phyloP scores from a whole-genome alignment of 2,329 filamentous ascomycete genomes.

The Fusarium temperatum region DNA sequence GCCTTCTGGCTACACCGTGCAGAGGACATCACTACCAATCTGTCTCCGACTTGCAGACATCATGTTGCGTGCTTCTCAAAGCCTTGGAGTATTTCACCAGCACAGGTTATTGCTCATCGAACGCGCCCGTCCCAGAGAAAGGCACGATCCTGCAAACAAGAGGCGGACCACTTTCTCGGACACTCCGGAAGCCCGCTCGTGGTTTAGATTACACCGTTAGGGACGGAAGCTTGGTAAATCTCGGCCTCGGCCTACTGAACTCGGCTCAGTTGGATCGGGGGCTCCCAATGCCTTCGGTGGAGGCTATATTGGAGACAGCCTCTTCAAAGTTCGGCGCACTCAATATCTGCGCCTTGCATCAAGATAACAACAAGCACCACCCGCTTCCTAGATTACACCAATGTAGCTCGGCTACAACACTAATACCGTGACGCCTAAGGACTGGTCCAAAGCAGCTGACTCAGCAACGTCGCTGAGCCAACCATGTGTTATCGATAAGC shows the following conservation, averaged over 20 bases:
- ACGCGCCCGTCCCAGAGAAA: not conserved
- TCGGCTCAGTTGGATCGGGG: not conserved
- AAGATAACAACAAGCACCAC: not conserved
- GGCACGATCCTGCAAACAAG: not conserved
- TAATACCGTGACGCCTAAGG: no score
- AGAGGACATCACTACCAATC: not conserved
- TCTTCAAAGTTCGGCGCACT: not conserved
- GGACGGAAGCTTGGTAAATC: not conserved
- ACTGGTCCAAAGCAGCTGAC: no score
- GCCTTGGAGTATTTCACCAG: not conserved
- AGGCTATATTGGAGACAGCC: not conserved
- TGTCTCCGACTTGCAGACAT: not conserved
- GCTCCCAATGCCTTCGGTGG: not conserved
- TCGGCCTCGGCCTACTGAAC: not conserved
- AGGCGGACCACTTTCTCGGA: not conserved
- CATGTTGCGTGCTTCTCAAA: not conserved
- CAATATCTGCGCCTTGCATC: not conserved
- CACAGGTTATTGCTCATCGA: not conserved
- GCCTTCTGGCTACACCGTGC: not conserved
- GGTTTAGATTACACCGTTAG: not conserved
- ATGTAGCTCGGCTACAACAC: no score
- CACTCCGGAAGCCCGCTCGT: not conserved
- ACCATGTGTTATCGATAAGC: no score
- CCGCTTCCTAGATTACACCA: not conserved
- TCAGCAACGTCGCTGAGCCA: no score